These are phyloP conservation scores for Apiospora aurea DNA, from an alignment of 2,329 filamentous ascomycete genomes.

Conservation along the genomic window DNA sequence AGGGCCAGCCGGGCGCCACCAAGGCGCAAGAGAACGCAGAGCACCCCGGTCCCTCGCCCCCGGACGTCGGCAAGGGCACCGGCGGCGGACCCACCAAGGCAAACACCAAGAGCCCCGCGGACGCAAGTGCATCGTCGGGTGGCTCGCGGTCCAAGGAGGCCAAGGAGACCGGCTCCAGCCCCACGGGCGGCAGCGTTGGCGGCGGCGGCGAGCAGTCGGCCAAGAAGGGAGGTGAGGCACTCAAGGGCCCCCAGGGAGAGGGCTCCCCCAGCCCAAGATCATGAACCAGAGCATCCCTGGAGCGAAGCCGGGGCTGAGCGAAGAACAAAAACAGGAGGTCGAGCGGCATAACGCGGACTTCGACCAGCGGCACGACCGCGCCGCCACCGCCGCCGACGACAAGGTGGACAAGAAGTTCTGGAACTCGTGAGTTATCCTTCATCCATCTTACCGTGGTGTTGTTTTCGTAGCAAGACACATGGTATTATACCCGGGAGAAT, in stretches of 20 bases:
- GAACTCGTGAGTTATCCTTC: slow-evolving; percentile 1
- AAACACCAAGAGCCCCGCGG: slow-evolving; percentile 37
- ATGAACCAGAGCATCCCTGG: slow-evolving; percentile 54
- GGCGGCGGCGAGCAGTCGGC: slow-evolving; percentile 31
- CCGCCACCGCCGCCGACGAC: slow-evolving; percentile 50
- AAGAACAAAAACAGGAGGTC: slow-evolving; percentile 63
- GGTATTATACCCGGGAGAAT: neutral
- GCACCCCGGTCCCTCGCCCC: slow-evolving; percentile 51
- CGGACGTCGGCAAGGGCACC: slow-evolving; percentile 48
- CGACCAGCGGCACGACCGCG: slow-evolving; percentile 58
- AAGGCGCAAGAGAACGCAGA: slow-evolving; percentile 45
- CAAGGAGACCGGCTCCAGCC: slow-evolving; percentile 44
- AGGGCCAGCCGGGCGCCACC: slow-evolving; percentile 44
- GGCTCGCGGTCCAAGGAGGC: slow-evolving; percentile 49
- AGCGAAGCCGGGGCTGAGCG: slow-evolving; percentile 46
- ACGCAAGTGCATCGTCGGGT: slow-evolving; percentile 47
- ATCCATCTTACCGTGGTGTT: neutral
- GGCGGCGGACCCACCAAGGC: slow-evolving; percentile 46
- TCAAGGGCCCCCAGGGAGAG: slow-evolving; percentile 42
- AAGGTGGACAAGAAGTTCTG: slow-evolving; percentile 60
- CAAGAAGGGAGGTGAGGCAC: slow-evolving; percentile 41
- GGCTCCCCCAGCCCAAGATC: slow-evolving; percentile 58
- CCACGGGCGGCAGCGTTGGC: slow-evolving; percentile 38
- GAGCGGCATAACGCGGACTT: slow-evolving; percentile 66
- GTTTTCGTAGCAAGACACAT: neutral